Evolutionary conservation across 1,284 basidiomycete genomes (phyloP).

Genomic region (Sporisorium exsertum): DNA sequence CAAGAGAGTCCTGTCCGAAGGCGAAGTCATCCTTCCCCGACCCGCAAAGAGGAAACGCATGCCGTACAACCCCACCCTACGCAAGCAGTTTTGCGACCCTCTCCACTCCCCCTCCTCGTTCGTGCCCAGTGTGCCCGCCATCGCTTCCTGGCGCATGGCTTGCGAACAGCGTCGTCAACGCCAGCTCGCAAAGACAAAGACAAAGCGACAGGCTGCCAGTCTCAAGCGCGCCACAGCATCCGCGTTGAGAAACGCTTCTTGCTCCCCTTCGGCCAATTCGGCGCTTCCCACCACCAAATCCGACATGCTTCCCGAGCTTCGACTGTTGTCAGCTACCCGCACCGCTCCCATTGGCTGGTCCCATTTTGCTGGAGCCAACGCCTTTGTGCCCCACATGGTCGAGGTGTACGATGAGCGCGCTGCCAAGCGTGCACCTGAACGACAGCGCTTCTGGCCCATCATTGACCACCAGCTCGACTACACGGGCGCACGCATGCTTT

Average conservation of each 20-base stretch:
- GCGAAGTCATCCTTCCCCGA: slow-evolving; percentile 15
- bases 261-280: neutral
- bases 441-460: slow-evolving; percentile 51
- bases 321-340: slow-evolving; percentile 45
- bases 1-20: slow-evolving; percentile 32
- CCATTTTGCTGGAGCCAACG: neutral
- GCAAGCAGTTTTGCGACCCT: slow-evolving; percentile 6
- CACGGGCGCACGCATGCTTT: slow-evolving; percentile 46
- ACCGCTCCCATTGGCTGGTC: slow-evolving; percentile 48
- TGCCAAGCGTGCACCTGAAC: slow-evolving; percentile 27
- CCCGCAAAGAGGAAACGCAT: slow-evolving; percentile 16
- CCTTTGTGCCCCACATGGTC: slow-evolving; percentile 6
- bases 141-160: slow-evolving; percentile 26
- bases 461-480: slow-evolving; percentile 44
- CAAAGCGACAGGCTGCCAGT: neutral
- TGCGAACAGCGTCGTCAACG: slow-evolving; percentile 13
- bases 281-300: neutral
- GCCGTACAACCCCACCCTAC: neutral
- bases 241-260: neutral
- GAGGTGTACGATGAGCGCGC: slow-evolving; percentile 27
- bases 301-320: slow-evolving; percentile 38
- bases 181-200: neutral
- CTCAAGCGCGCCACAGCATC: neutral
- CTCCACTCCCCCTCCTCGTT: neutral
- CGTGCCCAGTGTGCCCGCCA: neutral